Base-by-base conservation (phyloP, 345 rosid species). In the Eucalyptus guilfoylei region DNA sequence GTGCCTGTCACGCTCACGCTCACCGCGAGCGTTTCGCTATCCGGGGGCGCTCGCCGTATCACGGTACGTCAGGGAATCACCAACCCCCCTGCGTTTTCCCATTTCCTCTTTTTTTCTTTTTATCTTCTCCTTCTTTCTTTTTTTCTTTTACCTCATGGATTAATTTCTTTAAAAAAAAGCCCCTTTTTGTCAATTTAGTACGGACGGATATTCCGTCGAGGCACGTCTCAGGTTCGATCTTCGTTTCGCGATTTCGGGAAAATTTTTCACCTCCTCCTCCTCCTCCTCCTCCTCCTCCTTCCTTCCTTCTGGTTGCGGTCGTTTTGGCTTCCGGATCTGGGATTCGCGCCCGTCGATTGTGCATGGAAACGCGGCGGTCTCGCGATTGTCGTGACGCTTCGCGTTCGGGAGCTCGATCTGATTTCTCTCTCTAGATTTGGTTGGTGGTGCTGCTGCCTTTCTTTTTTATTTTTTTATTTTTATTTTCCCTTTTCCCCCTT, bases 181-280 rank as follows among this genome's bases (percentile, higher is more conserved):
- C 86, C 28, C 58, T 40, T 44, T 88, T 52, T 14, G 89, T 48
- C 91, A 44, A 91, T 89, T 50, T 12, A 88, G 93, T 92, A 91
- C 94, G 93, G 95, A 90, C 93, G 95, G 93, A 89, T 90, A 92
- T 92, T 86, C 93, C 91, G 87, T 28, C 6, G 88, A 87, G 48
- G 49, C 44, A n/a, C 88, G 62, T 34, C 32, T 34, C 37, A 28
- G 49, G 58, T 40, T 80, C 40, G 72, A 54, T 90, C 37, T 54
- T 45, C 86, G 47, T 64, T 81, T 86, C 32, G 58, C 87, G 86
- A 80, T 40, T 21, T 42, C 47, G 30, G 12, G 85, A 47, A 21
- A 76, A 15, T 4, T n/a, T n/a, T 21, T 40, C 26, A 21, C 24
- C 58, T 52, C 21, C 58, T 50, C 2, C 54, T 52, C 1, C 58